phyloP scores from a whole-genome alignment of 345 rosid species.

The Salix brachista region DNA sequence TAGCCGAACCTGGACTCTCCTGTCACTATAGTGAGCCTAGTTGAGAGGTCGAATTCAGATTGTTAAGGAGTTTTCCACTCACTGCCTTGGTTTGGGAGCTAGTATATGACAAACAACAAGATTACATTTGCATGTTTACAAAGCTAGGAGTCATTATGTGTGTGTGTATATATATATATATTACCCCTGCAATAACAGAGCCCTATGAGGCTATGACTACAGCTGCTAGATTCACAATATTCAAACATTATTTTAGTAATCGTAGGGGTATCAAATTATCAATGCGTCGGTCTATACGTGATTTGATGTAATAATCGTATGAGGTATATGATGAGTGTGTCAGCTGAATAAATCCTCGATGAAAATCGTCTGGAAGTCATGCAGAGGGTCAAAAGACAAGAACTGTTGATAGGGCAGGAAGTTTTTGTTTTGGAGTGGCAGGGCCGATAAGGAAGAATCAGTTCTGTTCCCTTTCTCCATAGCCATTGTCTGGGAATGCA shows the following conservation, averaged over 20 bases:
- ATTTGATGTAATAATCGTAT: neutral
- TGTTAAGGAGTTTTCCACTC: too few species aligned
- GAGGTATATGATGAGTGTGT: neutral
- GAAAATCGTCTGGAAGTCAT: conserved; percentile 33
- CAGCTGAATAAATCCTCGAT: conserved; percentile 8
- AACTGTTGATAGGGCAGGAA: conserved; percentile 17
- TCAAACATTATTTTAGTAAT: neutral
- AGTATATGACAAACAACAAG: too few species aligned
- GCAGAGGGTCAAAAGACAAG: conserved; percentile 18
- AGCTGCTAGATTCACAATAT: neutral
- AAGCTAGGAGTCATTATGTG: too few species aligned
- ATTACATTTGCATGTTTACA: too few species aligned
- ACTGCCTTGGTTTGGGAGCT: too few species aligned
- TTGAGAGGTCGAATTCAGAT: neutral
- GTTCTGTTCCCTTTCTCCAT: conserved; percentile 24
- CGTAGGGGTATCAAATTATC: neutral
- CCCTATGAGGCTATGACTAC: neutral
- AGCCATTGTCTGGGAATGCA: conserved; percentile 25
- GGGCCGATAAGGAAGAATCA: conserved; percentile 43
- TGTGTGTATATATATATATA: too few species aligned
- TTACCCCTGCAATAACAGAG: neutral
- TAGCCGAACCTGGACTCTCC: neutral
- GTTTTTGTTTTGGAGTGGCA: conserved; percentile 36
- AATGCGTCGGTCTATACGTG: neutral
- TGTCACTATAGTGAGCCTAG: neutral